Base-by-base conservation (phyloP, 805 yeast genomes). In the Candida railenensis region DNA sequence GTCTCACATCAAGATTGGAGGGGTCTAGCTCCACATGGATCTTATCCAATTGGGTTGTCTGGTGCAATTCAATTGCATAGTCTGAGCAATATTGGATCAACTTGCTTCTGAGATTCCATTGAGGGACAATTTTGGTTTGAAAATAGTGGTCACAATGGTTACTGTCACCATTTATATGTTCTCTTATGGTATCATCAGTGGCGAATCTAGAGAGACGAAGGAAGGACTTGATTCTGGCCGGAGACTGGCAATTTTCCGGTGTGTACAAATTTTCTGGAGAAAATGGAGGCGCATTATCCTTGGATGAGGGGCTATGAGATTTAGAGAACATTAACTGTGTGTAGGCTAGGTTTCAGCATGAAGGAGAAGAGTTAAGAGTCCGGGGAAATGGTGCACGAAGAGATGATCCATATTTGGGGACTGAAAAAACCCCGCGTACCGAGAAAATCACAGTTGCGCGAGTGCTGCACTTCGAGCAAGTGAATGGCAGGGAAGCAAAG, bases 101-200 rank as follows among this genome's bases (percentile, higher is more conserved):
- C 7, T 56, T 50, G 4, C 63, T 52, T 15, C 77, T 53, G 2
- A 59, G 58, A 25, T 54, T 42, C 77, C 77, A 72, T 49, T 67
- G 67, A 1, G 74, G 72, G 3, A 58, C 53, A 16, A 72, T 61
- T 2, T 49, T 51, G 11, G 48, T 42, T 11, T 43, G 42, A 50
- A 66, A 71, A 52, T 61, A 71, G 3, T 40, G 43, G 41, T 56
- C 62, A 50, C 76, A 72, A 4, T 55, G 51, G 2, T 44, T 46
- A 7, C 50, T 42, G 4, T 47, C 40, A 43, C 62, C 72, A 52
- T 71, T 70, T 42, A 72, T 53, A 50, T 71, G 76, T 37, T 67
- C 69, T 15, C 57, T 54, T 30, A 72, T 59, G 18, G 67, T 55
- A 50, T 72, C 77, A 52, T 72, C 77, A n/a, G 72, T 59, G 20